Evolutionary conservation across 352 stramenopile genomes (phyloP).

Genomic region (Globisporangium yorkense): DNA sequence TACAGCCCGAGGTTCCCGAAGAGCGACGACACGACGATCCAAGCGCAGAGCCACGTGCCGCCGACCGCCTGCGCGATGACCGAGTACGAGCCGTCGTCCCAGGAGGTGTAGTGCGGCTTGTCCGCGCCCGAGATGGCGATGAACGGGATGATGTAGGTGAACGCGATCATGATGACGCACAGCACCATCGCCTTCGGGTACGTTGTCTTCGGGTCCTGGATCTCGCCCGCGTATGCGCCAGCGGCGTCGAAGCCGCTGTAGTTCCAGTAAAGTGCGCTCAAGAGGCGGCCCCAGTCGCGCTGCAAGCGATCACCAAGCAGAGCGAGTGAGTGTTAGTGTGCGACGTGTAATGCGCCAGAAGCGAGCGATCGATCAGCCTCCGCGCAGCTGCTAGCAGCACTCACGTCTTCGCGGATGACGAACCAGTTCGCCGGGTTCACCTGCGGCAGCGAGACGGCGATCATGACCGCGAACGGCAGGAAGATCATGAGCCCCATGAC

Average conservation of each 20-base stretch:
- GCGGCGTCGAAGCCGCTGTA: slow-evolving; percentile 76
- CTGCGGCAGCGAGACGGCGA: slow-evolving; percentile 43
- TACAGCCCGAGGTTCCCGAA: slow-evolving; percentile 80
- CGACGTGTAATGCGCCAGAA: background rate
- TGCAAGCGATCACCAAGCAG: slow-evolving; percentile 13
- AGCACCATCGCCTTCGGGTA: slow-evolving; percentile 77
- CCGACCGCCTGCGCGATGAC: slow-evolving; percentile 60
- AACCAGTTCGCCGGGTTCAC: slow-evolving; percentile 67
- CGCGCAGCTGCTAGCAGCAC: background rate
- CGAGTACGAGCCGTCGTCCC: slow-evolving; percentile 74
- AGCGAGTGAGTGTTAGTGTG: background rate
- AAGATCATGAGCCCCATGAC: slow-evolving; percentile 66
- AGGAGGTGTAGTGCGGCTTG: slow-evolving; percentile 68
- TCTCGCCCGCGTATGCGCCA: slow-evolving; percentile 67
- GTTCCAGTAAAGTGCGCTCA: slow-evolving; percentile 80
- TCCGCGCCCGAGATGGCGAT: slow-evolving; percentile 59
- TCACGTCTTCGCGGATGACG: slow-evolving; percentile 44
- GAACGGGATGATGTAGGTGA: slow-evolving; percentile 75
- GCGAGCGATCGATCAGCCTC: background rate
- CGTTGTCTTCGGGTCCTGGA: slow-evolving; percentile 58
- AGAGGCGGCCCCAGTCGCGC: slow-evolving; percentile 52
- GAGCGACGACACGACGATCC: slow-evolving; percentile 70
- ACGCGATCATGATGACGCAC: slow-evolving; percentile 64
- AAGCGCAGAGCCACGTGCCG: slow-evolving; percentile 65
- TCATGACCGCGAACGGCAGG: slow-evolving; percentile 53